Conservation (phyloP, 768 basidiomycete genomes). For the Rhizopogon roseolus region DNA sequence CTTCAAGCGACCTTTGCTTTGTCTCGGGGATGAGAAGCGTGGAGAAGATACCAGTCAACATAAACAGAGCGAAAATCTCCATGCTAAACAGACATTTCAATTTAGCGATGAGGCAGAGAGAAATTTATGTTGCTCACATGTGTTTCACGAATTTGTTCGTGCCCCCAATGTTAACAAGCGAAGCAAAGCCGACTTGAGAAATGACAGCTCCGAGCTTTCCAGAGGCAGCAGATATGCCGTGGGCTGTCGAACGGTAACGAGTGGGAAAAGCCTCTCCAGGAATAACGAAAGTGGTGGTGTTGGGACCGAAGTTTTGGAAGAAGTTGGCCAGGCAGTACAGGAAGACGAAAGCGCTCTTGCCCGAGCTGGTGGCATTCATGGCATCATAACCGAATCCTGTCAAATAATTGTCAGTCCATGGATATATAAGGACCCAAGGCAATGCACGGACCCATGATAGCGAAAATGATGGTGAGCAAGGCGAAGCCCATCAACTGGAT, state of each 20-base stretch:
- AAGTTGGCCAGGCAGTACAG: conserved; percentile 86
- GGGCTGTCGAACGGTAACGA: conserved; percentile 80
- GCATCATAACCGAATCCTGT: conserved; percentile 65
- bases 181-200: conserved; percentile 73
- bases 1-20: conserved; percentile 60
- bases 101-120: conserved; percentile 3
- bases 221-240: conserved; percentile 79
- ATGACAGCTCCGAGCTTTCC: conserved; percentile 84
- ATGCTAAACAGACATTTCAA: conserved; percentile 34
- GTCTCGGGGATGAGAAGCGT: conserved; percentile 81
- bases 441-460: conserved; percentile 55
- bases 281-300: conserved; percentile 74
- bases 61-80: conserved; percentile 81
- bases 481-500: conserved; percentile 78
- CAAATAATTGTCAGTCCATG: conserved; percentile 3
- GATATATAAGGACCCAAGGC: background rate
- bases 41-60: conserved; percentile 81
- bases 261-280: conserved; percentile 87
- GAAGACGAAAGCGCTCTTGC: conserved; percentile 65
- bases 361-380: conserved; percentile 37
- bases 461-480: conserved; percentile 59
- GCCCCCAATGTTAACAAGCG: conserved; percentile 66
- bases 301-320: conserved; percentile 88
- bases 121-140: conserved; percentile 44
- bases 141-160: conserved; percentile 56